Evolutionary conservation across 495 filamentous ascomycete species (phyloP), one percentile per base, ranked within the genome.

Genomic region (Daldinia childiae): DNA sequence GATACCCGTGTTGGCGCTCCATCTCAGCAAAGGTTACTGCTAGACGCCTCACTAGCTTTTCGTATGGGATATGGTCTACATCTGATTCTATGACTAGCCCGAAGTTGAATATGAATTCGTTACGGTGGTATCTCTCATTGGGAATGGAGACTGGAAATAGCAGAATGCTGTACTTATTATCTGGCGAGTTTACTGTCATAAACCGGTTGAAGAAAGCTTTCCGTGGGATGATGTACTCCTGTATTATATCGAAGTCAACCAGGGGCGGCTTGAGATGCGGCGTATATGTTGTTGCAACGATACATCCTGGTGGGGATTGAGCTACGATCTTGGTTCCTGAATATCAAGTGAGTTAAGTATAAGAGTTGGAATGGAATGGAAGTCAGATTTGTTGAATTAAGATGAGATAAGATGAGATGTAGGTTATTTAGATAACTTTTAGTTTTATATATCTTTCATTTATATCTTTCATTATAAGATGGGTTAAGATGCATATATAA

Each of bases 41-140:
- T 14, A 98, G 83, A 72, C 96, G 92, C 72, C 90, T 83, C 36
- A 95, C 93, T 41, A 98, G 92, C 65, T 89, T 90, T 78, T 93
- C 90, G 77, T 96, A 96, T 27, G 83, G 82, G 15, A 81, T 75
- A 60, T 83, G 82, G 74, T 90, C 88, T 64, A 91, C 90, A 52
- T 89, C 87, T n/a, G 77, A 71, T 43, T 84, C 82, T 43, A 99
- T 83, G 15, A 99, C 93, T 21, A 98, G 78, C 55, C 92, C 92
- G 72, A 98, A 97, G 77, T 98, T 98, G 87, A 98, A 99, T 76
- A 97, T 96, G 81, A 96, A 98, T 77, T 97, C 92, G 80, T 98
- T 99, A 58, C 95, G 91, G 61, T 90, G 86, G 77, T 99, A 95
- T 50, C 86, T 85, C 27, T 85, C 82, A 50, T 90, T 87, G 7